phyloP scores from a whole-genome alignment of 2,329 filamentous ascomycete genomes.

The Fusarium sororula region DNA sequence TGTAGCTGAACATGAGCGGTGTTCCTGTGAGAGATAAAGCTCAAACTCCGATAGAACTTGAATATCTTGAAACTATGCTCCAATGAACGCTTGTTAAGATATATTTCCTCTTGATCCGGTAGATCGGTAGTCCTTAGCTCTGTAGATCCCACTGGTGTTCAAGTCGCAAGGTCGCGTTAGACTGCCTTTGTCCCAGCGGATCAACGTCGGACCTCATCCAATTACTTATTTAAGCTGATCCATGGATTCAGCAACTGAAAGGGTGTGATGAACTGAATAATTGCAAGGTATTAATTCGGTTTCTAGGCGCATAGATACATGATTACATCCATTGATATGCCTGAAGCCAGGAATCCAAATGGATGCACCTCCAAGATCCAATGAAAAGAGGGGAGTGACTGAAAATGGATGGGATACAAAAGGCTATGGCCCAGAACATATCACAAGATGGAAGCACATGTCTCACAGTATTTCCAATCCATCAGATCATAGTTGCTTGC shows the following conservation, averaged over 20 bases:
- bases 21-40: not conserved
- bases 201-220: not conserved
- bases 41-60: not conserved
- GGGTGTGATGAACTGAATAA: rapidly evolving
- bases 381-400: not conserved
- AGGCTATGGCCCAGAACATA: not conserved
- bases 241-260: not conserved
- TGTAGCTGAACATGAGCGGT: not conserved
- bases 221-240: not conserved
- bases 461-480: not conserved
- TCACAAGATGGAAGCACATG: not conserved
- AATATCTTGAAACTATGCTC: not conserved
- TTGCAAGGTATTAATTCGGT: rapidly evolving
- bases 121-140: not conserved
- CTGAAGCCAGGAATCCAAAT: too few species aligned
- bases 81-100: not conserved
- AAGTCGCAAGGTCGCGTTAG: not conserved
- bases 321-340: not conserved
- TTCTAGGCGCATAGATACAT: not conserved
- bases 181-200: not conserved
- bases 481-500: not conserved
- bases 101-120: not conserved
- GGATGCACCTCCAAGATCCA: not conserved
- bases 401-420: not conserved
- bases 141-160: not conserved